Percentiles rank a stretch among this genome's conserved stretches.
These are phyloP conservation scores for Copromyces sp. DNA, from an alignment of 495 filamentous ascomycete genomes.

Conservation along the genomic window DNA sequence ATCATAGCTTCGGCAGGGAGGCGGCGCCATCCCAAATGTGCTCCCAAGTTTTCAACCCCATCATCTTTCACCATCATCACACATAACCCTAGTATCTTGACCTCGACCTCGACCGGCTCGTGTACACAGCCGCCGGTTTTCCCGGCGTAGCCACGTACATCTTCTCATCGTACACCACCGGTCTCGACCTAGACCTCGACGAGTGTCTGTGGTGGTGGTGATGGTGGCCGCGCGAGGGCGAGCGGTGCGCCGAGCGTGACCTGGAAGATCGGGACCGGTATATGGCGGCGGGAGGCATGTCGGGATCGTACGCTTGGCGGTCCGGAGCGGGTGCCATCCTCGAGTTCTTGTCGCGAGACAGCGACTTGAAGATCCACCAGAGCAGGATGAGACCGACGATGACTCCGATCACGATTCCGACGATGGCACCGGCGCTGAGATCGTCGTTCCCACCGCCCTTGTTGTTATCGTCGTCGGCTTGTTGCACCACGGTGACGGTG, in stretches of 20 bases:
- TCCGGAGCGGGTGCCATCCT: slow-evolving; percentile 3
- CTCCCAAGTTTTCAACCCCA: not conserved
- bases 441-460: not conserved
- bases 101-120: not conserved
- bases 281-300: slow-evolving; percentile 1
- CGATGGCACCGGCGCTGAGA: slow-evolving; percentile 17
- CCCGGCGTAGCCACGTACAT: not conserved
- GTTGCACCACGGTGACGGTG: slow-evolving; percentile 8
- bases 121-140: not conserved
- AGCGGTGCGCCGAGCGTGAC: not conserved
- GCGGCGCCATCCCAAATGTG: not conserved
- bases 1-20: not conserved
- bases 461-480: not conserved
- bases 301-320: slow-evolving; percentile 21
- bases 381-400: slow-evolving; percentile 18
- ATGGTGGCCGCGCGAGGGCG: not conserved
- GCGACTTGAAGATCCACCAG: slow-evolving; percentile 12
- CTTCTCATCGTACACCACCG: not conserved
- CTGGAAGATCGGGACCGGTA: slow-evolving; percentile 5
- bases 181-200: not conserved
- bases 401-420: slow-evolving; percentile 21
- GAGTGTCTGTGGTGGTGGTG: not conserved
- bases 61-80: not conserved
- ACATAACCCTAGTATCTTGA: not conserved
- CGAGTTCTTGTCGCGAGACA: slow-evolving; percentile 2